Conservation (phyloP, 2,329 filamentous ascomycete genomes). For the Epichloe gansuensis region DNA sequence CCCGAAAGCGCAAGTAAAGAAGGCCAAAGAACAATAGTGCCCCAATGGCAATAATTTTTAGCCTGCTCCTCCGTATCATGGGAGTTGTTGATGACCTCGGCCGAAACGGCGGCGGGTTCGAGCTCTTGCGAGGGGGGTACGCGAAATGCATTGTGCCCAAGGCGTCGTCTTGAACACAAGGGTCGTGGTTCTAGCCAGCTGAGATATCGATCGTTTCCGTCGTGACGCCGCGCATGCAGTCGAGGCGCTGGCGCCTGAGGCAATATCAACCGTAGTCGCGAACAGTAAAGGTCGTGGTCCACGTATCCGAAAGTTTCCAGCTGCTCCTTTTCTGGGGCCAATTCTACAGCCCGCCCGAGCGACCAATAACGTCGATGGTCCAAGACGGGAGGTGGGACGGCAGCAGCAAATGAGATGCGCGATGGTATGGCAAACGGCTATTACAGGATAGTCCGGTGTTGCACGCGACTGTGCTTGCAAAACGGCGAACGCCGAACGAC, state of each 20-base stretch:
- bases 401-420: background rate
- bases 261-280: background rate
- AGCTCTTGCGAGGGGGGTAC: constrained; percentile 78
- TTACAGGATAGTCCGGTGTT: background rate
- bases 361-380: background rate
- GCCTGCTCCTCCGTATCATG: constrained; percentile 45
- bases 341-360: background rate
- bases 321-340: background rate
- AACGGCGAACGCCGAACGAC: background rate
- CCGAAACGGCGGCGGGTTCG: constrained; percentile 59
- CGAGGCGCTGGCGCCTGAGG: background rate
- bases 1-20: constrained; percentile 45
- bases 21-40: constrained; percentile 42
- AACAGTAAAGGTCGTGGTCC: background rate
- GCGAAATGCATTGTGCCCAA: constrained; percentile 67
- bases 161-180: background rate
- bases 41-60: constrained; percentile 44
- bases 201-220: background rate
- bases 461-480: background rate
- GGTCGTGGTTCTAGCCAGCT: background rate
- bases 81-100: constrained; percentile 43
- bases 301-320: background rate
- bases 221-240: background rate
- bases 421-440: background rate
- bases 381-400: background rate